phyloP scores from a whole-genome alignment of 2,329 filamentous ascomycete species.

The Cladosporium sp. region DNA sequence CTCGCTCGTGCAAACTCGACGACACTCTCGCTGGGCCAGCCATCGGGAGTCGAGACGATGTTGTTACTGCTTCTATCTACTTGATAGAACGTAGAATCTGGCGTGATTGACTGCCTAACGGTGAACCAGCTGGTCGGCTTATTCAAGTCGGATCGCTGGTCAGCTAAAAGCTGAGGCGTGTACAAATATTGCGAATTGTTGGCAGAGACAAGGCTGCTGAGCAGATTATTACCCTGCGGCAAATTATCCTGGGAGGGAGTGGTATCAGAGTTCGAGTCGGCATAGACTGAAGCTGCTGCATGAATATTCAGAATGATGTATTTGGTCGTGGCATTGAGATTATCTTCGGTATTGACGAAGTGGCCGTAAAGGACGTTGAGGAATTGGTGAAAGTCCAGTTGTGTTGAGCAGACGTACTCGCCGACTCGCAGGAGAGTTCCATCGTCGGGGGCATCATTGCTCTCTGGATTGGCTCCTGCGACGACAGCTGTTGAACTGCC shows the following conservation, averaged over 20 bases:
- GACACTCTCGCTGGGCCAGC: constrained; percentile 64
- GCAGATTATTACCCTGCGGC: constrained; percentile 45
- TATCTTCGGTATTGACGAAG: constrained; percentile 54
- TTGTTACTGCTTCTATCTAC: constrained; percentile 34
- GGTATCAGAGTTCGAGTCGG: constrained; percentile 45
- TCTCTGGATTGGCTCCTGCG: constrained; percentile 12
- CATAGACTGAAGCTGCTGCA: constrained; percentile 47
- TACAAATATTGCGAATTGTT: constrained; percentile 56
- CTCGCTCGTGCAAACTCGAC: constrained; percentile 56
- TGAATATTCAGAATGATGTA: constrained; percentile 62
- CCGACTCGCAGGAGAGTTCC: constrained; percentile 45
- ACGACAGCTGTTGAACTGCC: constrained; percentile 17
- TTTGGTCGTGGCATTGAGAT: constrained; percentile 55
- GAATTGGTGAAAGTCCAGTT: constrained; percentile 53
- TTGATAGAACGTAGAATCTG: constrained; percentile 53
- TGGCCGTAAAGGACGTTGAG: constrained; percentile 55
- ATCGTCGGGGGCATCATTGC: constrained; percentile 17
- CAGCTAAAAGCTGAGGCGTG: constrained; percentile 50
- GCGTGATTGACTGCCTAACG: constrained; percentile 24
- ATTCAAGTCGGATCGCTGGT: constrained; percentile 59
- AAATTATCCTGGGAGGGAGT: constrained; percentile 44
- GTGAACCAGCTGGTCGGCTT: constrained; percentile 54
- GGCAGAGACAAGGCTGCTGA: constrained; percentile 51
- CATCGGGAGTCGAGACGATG: constrained; percentile 52
- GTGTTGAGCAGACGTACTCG: constrained; percentile 54